Percentiles rank a stretch among this genome's conserved stretches.
phyloP scores from a whole-genome alignment of 2,329 filamentous ascomycete species.

The Calcarisporium arbuscula region DNA sequence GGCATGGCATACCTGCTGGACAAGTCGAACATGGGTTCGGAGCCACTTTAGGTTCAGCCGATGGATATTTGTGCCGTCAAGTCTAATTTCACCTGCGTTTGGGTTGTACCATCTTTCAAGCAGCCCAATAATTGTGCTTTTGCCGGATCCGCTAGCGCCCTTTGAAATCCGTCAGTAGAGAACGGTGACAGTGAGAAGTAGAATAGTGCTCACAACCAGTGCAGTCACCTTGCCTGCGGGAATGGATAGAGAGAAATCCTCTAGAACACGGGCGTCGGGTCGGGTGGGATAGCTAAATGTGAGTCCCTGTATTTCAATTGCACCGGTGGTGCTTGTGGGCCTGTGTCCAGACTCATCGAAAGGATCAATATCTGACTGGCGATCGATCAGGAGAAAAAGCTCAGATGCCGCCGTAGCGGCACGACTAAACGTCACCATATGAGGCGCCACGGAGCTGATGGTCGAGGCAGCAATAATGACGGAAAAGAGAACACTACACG shows the following conservation, averaged over 20 bases:
- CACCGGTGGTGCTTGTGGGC: conserved; percentile 21
- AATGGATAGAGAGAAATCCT: conserved; percentile 34
- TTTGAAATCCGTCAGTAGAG: conserved; percentile 7
- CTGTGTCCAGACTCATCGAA: conserved; percentile 24
- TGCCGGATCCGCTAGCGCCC: conserved; percentile 31
- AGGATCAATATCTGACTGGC: conserved; percentile 29
- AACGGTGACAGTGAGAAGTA: not conserved
- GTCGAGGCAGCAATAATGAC: conserved; percentile 31
- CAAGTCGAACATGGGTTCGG: conserved; percentile 29
- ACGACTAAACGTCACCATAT: conserved; percentile 30
- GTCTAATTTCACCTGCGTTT: conserved; percentile 24
- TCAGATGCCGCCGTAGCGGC: conserved; percentile 28
- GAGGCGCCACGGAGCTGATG: conserved; percentile 29
- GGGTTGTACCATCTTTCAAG: conserved; percentile 34
- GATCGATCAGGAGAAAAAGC: conserved; percentile 31
- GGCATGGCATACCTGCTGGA: conserved; percentile 21
- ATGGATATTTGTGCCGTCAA: conserved; percentile 27
- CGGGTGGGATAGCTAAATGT: conserved; percentile 39
- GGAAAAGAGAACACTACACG: conserved; percentile 29
- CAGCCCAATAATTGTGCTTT: conserved; percentile 32
- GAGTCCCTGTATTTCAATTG: conserved; percentile 33
- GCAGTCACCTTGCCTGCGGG: conserved; percentile 39
- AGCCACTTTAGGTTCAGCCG: conserved; percentile 32
- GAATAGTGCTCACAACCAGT: conserved; percentile 24
- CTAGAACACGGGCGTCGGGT: conserved; percentile 33